Percentiles rank a stretch among this genome's conserved stretches.
phyloP scores from a whole-genome alignment of 2,329 filamentous ascomycete genomes.

The Fusarium gaditjirri region DNA sequence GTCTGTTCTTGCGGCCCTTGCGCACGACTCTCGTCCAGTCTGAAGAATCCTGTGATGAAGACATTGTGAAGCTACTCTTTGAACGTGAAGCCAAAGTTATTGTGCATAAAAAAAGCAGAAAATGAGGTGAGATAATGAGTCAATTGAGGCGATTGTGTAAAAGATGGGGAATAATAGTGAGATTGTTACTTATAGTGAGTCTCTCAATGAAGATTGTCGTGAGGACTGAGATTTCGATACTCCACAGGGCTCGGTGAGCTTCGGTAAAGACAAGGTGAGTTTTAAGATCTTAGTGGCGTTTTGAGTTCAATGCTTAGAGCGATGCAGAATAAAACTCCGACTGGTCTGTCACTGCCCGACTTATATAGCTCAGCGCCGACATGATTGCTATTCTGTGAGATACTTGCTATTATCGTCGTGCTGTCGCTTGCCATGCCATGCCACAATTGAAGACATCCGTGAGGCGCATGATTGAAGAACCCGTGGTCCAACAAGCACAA shows the following conservation, averaged over 20 bases:
- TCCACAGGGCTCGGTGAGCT: conserved; percentile 30
- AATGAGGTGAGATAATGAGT: background rate
- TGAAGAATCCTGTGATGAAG: conserved; percentile 14
- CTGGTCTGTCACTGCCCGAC: background rate
- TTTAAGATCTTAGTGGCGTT: conserved; percentile 10
- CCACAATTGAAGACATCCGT: background rate
- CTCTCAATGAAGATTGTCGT: conserved; percentile 22
- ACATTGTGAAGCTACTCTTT: conserved; percentile 10
- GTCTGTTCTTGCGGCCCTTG: conserved; percentile 35
- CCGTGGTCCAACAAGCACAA: background rate
- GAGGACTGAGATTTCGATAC: conserved; percentile 36
- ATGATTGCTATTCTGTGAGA: background rate
- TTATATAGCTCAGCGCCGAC: background rate
- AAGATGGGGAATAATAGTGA: background rate
- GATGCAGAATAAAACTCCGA: background rate
- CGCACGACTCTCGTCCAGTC: conserved; percentile 45
- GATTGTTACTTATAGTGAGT: conserved; percentile 11
- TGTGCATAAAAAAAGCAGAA: background rate
- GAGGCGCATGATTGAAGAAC: conserved; percentile 7
- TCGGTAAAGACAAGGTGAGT: conserved; percentile 29
- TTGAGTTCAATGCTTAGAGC: conserved; percentile 1
- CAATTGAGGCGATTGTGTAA: background rate
- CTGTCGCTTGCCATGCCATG: background rate
- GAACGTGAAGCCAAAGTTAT: background rate
- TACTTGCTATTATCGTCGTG: background rate